Percentiles rank a stretch among this genome's conserved stretches.
These are phyloP conservation scores for Microstegium vimineum DNA, from an alignment of 176 grass and related monocot genomes.

Conservation along the genomic window DNA sequence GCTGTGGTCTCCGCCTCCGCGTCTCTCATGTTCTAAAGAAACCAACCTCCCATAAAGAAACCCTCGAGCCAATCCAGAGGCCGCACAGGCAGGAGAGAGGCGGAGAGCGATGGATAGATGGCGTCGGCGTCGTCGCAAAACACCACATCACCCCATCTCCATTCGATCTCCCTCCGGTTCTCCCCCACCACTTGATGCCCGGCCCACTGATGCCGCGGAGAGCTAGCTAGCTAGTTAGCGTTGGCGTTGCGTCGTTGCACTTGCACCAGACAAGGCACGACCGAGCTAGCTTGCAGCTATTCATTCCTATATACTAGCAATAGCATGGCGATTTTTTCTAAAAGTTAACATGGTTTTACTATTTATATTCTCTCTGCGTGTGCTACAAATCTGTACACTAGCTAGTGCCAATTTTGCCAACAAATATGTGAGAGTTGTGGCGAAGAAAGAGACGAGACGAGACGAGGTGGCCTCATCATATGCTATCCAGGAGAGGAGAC, in stretches of 20 bases:
- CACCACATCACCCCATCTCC: constrained; percentile 14
- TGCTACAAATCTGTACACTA: constrained; percentile 24
- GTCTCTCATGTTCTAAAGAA: constrained; percentile 57
- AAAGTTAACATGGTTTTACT: not conserved
- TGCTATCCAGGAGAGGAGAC: too few relatives aligned
- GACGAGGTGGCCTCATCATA: too few relatives aligned
- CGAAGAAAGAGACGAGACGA: not conserved
- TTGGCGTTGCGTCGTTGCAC: not conserved
- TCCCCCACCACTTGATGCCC: constrained; percentile 39
- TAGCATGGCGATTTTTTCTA: too few relatives aligned
- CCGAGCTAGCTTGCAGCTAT: not conserved
- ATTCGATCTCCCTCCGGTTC: too few relatives aligned
- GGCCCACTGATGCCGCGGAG: constrained; percentile 43
- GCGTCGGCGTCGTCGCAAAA: constrained; percentile 25
- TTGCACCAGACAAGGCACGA: constrained; percentile 28
- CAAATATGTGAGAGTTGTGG: not conserved
- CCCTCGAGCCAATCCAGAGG: constrained; percentile 33
- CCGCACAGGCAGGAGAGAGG: constrained; percentile 17
- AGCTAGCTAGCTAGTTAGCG: not conserved
- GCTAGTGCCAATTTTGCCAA: constrained; percentile 16
- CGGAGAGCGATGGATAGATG: constrained; percentile 26
- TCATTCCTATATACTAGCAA: too few relatives aligned
- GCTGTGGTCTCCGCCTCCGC: constrained; percentile 19
- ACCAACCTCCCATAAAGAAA: constrained; percentile 46
- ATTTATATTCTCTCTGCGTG: not conserved